A percentile compares a stretch with the other conserved stretches of the same genome.
Conservation (phyloP, 345 rosid species). For the Syzygium oleosum region DNA sequence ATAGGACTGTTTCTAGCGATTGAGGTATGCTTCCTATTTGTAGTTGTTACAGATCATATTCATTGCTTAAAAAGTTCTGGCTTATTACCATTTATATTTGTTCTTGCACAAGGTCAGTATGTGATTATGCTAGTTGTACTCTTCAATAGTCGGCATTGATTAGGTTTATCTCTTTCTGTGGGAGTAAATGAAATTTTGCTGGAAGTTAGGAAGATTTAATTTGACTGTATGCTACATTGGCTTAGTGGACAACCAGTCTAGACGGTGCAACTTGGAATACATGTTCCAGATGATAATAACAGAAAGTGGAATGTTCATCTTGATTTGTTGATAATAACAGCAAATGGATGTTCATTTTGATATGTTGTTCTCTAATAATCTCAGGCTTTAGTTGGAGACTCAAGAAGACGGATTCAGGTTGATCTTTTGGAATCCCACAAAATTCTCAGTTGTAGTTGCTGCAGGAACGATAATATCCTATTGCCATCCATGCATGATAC, state of each 20-base stretch:
- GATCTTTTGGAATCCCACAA: conserved; percentile 71
- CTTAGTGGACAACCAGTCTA: background rate
- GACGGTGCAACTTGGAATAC: background rate
- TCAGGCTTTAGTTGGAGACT: conserved; percentile 88
- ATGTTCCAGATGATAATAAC: background rate
- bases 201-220: background rate
- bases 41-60: background rate
- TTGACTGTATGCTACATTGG: background rate
- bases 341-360: background rate
- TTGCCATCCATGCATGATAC: conserved; percentile 79
- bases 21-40: background rate
- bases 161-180: background rate
- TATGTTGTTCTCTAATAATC: background rate
- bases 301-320: background rate
- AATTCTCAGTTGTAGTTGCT: conserved; percentile 63
- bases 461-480: conserved; percentile 33
- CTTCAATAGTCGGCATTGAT: background rate
- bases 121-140: background rate
- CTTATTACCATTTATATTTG: background rate
- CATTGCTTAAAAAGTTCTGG: background rate
- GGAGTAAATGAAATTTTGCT: background rate
- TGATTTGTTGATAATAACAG: background rate
- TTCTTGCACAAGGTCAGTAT: background rate
- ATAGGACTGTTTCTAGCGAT: background rate
- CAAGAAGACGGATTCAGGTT: conserved; percentile 77